A percentile compares a stretch with the other conserved stretches of the same genome.
These are phyloP conservation scores for Angophora floribunda DNA, from an alignment of 345 rosid species.

Conservation along the genomic window DNA sequence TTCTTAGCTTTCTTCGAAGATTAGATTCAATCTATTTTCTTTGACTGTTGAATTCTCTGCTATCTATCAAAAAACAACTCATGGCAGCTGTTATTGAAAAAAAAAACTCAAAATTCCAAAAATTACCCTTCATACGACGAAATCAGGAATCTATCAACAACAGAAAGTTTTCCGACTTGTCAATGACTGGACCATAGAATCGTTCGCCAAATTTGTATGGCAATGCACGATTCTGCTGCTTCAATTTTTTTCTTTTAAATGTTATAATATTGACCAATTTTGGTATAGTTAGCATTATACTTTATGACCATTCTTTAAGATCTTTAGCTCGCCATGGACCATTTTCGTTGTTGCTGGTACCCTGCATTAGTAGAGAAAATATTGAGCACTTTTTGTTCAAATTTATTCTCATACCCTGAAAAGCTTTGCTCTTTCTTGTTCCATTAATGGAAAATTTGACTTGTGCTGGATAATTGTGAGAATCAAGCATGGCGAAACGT, in stretches of 20 bases:
- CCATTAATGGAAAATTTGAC: background rate
- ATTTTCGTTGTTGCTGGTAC: background rate
- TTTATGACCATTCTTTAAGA: background rate
- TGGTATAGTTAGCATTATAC: background rate
- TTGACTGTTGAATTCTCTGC: too few relatives aligned
- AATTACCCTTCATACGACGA: background rate
- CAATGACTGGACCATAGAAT: too few relatives aligned
- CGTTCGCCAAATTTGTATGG: too few relatives aligned
- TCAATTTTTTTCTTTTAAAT: too few relatives aligned
- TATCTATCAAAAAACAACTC: too few relatives aligned
- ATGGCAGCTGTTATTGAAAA: too few relatives aligned
- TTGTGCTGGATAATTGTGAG: background rate
- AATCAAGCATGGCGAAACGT: background rate
- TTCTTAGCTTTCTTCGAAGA: too few relatives aligned
- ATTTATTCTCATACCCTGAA: background rate
- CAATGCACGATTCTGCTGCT: too few relatives aligned
- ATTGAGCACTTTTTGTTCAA: background rate
- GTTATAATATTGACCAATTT: too few relatives aligned
- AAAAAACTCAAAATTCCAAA: too few relatives aligned
- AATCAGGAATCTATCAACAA: background rate
- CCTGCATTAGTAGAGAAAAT: background rate
- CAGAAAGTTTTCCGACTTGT: too few relatives aligned
- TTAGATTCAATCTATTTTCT: too few relatives aligned
- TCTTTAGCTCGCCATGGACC: background rate
- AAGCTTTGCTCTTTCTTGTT: background rate